These are phyloP conservation scores for Rhododendron vialii DNA, from an alignment of 148 eudicot species.

Conservation along the genomic window DNA sequence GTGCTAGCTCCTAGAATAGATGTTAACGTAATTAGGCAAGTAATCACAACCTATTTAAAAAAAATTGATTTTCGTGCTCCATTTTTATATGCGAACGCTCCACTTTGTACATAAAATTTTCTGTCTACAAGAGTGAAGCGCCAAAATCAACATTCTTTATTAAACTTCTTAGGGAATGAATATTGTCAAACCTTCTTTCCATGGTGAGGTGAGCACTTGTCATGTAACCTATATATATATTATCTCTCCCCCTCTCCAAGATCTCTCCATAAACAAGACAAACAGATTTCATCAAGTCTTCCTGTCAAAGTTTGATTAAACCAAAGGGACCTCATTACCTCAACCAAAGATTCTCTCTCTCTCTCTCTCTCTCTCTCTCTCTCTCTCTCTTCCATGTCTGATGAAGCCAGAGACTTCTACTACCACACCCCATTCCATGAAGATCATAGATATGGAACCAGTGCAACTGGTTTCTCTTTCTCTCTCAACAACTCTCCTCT, in stretches of 20 bases:
- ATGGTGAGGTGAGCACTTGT: slow-evolving; percentile 12
- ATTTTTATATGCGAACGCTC: too few relatives aligned
- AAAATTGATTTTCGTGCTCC: too few relatives aligned
- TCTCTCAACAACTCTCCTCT: background rate
- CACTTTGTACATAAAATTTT: too few relatives aligned
- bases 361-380: background rate
- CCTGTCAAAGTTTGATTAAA: slow-evolving; percentile 33
- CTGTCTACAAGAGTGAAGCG: too few relatives aligned
- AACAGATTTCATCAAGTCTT: slow-evolving; percentile 13
- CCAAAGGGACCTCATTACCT: slow-evolving; percentile 16
- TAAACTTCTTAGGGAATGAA: background rate
- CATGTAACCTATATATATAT: slow-evolving; percentile 12
- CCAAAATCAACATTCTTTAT: too few relatives aligned
- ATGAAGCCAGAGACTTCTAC: slow-evolving; percentile 29
- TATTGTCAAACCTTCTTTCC: slow-evolving; percentile 28
- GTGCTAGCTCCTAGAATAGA: background rate
- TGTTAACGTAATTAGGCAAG: background rate
- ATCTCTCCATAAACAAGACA: background rate
- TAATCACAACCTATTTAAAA: background rate
- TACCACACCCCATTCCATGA: slow-evolving; percentile 26
- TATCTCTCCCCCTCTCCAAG: background rate
- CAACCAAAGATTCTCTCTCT: slow-evolving; percentile 9
- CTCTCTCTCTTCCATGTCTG: slow-evolving; percentile 27
- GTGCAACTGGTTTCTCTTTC: slow-evolving; percentile 13
- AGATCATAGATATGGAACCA: slow-evolving; percentile 2